Conservation (phyloP, 2,329 filamentous ascomycete genomes). For the Acarospora socialis region DNA sequence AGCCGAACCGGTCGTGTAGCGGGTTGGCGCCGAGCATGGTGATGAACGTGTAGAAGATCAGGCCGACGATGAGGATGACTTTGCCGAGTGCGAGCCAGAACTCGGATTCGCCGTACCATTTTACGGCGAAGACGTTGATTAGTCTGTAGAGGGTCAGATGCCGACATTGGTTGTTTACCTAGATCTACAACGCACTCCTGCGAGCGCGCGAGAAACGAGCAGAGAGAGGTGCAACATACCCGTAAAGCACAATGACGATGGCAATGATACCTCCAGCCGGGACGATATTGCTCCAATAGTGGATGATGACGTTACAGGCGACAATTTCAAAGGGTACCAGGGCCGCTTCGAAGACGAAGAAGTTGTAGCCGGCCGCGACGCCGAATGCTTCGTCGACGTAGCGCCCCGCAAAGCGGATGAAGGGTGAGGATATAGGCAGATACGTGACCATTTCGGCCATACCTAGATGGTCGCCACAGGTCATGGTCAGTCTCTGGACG, state of each 20-base stretch:
- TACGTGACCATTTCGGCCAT: constrained; percentile 41
- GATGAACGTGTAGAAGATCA: constrained; percentile 62
- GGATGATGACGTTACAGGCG: constrained; percentile 35
- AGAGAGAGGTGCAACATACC: constrained; percentile 17
- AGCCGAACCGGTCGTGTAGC: constrained; percentile 54
- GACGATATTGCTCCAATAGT: constrained; percentile 34
- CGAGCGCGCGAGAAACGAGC: neutral
- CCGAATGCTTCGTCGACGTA: constrained; percentile 65
- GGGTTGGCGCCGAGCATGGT: constrained; percentile 76
- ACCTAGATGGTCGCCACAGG: constrained; percentile 29
- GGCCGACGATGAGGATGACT: constrained; percentile 54
- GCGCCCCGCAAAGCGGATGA: constrained; percentile 62
- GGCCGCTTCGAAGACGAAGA: constrained; percentile 37
- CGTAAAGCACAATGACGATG: constrained; percentile 31
- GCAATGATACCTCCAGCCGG: constrained; percentile 33
- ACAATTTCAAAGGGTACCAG: constrained; percentile 39
- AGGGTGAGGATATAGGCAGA: constrained; percentile 61
- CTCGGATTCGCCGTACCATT: constrained; percentile 64
- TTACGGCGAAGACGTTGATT: constrained; percentile 59
- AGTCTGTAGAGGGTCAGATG: constrained; percentile 21
- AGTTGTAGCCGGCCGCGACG: constrained; percentile 54
- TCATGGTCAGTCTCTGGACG: too few relatives aligned
- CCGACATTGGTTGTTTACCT: too few relatives aligned
- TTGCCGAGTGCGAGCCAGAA: constrained; percentile 62
- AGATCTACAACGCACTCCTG: too few relatives aligned